These are phyloP conservation scores for Corchorus olitorius DNA, from an alignment of 345 rosid genomes.

Conservation along the genomic window DNA sequence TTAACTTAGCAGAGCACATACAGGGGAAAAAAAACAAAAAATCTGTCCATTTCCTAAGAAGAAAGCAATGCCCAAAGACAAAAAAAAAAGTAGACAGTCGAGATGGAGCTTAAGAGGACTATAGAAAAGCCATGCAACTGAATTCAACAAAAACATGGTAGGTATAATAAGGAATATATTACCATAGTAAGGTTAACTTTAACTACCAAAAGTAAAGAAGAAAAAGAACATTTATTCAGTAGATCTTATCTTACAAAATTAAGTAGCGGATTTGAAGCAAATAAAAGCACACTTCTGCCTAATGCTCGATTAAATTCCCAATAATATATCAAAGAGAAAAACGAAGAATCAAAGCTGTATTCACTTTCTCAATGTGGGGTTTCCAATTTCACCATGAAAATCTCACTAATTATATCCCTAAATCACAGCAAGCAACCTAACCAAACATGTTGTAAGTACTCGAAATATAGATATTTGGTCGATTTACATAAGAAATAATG, in stretches of 20 bases:
- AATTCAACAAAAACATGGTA: background rate
- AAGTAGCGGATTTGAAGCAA: background rate
- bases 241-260: background rate
- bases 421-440: background rate
- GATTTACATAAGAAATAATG: background rate
- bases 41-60: background rate
- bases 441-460: background rate
- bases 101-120: too few relatives aligned
- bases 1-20: conserved; percentile 5
- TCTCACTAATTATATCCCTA: background rate
- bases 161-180: background rate
- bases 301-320: background rate
- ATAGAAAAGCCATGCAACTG: background rate
- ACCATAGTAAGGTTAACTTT: too few relatives aligned
- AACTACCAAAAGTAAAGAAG: too few relatives aligned
- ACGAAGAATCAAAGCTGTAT: background rate
- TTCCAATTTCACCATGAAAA: background rate
- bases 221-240: background rate
- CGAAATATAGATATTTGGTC: background rate
- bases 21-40: too few relatives aligned
- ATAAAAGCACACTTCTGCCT: background rate
- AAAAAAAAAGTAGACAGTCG: too few relatives aligned
- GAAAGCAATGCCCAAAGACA: background rate
- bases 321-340: background rate
- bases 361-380: background rate